phyloP scores from a whole-genome alignment of 2,329 filamentous ascomycete species.

The Colletotrichum musicola region DNA sequence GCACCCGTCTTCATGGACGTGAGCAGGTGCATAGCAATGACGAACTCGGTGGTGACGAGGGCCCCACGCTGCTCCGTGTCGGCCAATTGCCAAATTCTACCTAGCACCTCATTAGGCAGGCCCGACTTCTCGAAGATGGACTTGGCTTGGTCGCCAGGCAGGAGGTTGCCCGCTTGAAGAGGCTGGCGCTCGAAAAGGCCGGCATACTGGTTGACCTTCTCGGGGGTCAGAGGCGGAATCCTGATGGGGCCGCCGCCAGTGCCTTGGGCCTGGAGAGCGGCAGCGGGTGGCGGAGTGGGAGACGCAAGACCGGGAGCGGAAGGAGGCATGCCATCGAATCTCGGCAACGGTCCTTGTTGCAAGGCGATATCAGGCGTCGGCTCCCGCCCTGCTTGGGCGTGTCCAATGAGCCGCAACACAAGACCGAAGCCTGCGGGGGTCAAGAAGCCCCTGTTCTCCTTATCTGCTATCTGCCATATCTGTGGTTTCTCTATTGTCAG shows the following conservation, averaged over 20 bases:
- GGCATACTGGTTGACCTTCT: slow-evolving; percentile 91
- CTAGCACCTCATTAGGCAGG: slow-evolving; percentile 88
- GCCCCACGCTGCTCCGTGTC: slow-evolving; percentile 94
- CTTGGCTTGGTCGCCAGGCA: slow-evolving; percentile 89
- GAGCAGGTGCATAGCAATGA: slow-evolving; percentile 97
- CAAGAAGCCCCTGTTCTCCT: slow-evolving; percentile 93
- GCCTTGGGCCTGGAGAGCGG: slow-evolving; percentile 66
- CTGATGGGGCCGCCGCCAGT: slow-evolving; percentile 79
- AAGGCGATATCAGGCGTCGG: slow-evolving; percentile 86
- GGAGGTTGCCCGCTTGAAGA: slow-evolving; percentile 76
- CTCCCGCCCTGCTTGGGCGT: slow-evolving; percentile 89
- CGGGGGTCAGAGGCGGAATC: slow-evolving; percentile 87
- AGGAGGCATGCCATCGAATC: slow-evolving; percentile 81
- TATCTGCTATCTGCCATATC: slow-evolving; percentile 99
- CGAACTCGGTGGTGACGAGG: slow-evolving; percentile 89
- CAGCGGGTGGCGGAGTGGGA: slow-evolving; percentile 63
- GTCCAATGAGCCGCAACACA: slow-evolving; percentile 92
- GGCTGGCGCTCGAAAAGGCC: slow-evolving; percentile 92
- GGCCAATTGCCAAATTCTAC: slow-evolving; percentile 95
- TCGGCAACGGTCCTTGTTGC: slow-evolving; percentile 88
- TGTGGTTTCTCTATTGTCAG: slow-evolving; percentile 52
- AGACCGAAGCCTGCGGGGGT: slow-evolving; percentile 94
- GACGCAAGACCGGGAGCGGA: slow-evolving; percentile 42
- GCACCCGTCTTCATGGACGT: slow-evolving; percentile 90
- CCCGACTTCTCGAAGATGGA: slow-evolving; percentile 95